Base-by-base conservation (phyloP, 164 flowering plant genomes). In the Vitis rotundifolia region DNA sequence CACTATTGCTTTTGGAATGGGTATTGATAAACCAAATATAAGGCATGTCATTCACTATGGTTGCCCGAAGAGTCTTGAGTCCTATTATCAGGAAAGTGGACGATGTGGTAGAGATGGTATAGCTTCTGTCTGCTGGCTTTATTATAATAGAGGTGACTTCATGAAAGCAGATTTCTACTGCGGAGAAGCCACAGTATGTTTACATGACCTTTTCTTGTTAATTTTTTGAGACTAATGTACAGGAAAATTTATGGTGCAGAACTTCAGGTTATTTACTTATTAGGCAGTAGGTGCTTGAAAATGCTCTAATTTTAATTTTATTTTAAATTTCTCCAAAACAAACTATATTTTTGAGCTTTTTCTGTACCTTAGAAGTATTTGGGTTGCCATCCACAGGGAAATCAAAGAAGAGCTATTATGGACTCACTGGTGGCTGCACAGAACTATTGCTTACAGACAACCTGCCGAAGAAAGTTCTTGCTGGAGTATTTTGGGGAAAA, bases 1-100 rank as follows among this genome's bases (percentile, higher is more conserved):
- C 11, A 87, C 91, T 61, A 64, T 87, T 75, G 91, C 91, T 73
- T 87, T 87, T 80, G 91, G 91, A 52, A 87, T 87, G 91, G 91
- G 91, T 19, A 81, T 87, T 72, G 91, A 87, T 82, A 87, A 87
- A 73, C 88, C 91, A 28, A 67, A 87, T 69, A 71, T 87, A 64
- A 81, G 91, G 71, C 76, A 85, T 69, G 89, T 87, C 57, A 78
- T 85, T 73, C 91, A 87, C 70, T 87, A 87, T 71, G 91, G 89
- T 63, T 87, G 91, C 71, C 91, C 91, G 61, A 87, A 87, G 79
- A 87, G 87, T 76, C 63, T 85, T 16, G 91, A 85, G 51, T 82
- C 85, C 65, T 87, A 87, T 73, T 85, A 82, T 68, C 91, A 87
- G 75, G 91, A 84, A 79, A 87, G 89, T 78, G 91, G 91, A 13